These are phyloP conservation scores for Diaporthe nobilis DNA, from an alignment of 2,329 filamentous ascomycete species.

Conservation along the genomic window DNA sequence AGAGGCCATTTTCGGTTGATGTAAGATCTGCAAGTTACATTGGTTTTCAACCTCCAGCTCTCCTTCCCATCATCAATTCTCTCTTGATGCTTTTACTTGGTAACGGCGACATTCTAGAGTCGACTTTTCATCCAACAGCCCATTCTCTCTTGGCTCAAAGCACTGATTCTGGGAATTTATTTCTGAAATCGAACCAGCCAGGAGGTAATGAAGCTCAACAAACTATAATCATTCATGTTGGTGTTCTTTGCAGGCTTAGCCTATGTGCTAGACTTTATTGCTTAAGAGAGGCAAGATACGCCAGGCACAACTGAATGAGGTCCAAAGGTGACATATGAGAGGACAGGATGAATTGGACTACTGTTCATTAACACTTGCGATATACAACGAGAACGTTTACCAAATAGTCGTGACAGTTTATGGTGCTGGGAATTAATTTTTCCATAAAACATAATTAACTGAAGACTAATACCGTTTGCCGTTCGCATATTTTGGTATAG, in stretches of 20 bases:
- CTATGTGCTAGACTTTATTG: too few species aligned
- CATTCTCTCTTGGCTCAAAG: not conserved
- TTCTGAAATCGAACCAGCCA: too few species aligned
- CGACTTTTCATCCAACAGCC: not conserved
- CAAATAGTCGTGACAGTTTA: not conserved
- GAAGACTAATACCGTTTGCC: not conserved
- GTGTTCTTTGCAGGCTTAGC: too few species aligned
- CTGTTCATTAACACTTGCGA: not conserved
- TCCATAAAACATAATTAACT: not conserved
- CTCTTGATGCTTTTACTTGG: not conserved
- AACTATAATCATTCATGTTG: not conserved
- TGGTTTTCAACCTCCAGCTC: not conserved
- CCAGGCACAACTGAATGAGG: too few species aligned
- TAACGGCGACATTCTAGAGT: not conserved
- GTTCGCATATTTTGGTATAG: not conserved
- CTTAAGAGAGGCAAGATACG: too few species aligned
- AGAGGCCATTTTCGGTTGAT: not conserved
- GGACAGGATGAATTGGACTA: not conserved
- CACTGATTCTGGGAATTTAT: not conserved
- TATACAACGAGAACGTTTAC: not conserved
- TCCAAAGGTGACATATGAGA: not conserved
- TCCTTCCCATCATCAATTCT: not conserved
- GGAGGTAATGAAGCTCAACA: not conserved
- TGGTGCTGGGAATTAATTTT: not conserved
- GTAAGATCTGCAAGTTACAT: not conserved